phyloP scores from a whole-genome alignment of 73 alveolate species.

The Blepharisma japonicum region DNA sequence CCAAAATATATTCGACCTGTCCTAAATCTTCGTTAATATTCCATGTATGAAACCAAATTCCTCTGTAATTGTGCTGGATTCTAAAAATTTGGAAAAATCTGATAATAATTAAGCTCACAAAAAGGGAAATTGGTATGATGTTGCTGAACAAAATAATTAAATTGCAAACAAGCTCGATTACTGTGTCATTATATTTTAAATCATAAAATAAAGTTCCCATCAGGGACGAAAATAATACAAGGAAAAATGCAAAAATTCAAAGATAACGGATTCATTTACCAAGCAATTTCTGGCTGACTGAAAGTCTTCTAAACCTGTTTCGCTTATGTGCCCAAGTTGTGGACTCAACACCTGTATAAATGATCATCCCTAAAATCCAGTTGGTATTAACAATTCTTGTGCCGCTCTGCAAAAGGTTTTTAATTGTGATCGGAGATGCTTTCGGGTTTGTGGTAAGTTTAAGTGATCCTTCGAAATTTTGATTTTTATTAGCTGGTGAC shows the following conservation, averaged over 20 bases:
- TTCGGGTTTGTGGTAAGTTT: conserved; percentile 1
- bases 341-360: conserved; percentile 17
- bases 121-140: conserved; percentile 3
- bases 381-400: conserved; percentile 4
- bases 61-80: neutral
- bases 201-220: neutral
- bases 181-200: neutral
- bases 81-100: neutral
- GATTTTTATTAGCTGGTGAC: neutral
- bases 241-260: neutral
- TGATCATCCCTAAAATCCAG: neutral
- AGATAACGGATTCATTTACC: neutral
- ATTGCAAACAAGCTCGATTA: neutral
- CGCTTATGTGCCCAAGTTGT: neutral
- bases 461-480: neutral
- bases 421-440: neutral
- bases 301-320: neutral
- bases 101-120: neutral
- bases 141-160: neutral
- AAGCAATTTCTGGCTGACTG: neutral
- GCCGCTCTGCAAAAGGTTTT: neutral
- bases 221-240: neutral
- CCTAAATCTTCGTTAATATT: neutral
- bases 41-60: neutral
- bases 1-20: conserved; percentile 9